A percentile compares a stretch with the other conserved stretches of the same genome.
Conservation (phyloP, 164 flowering plant genomes). For the Magnolia kwangsiensis region DNA sequence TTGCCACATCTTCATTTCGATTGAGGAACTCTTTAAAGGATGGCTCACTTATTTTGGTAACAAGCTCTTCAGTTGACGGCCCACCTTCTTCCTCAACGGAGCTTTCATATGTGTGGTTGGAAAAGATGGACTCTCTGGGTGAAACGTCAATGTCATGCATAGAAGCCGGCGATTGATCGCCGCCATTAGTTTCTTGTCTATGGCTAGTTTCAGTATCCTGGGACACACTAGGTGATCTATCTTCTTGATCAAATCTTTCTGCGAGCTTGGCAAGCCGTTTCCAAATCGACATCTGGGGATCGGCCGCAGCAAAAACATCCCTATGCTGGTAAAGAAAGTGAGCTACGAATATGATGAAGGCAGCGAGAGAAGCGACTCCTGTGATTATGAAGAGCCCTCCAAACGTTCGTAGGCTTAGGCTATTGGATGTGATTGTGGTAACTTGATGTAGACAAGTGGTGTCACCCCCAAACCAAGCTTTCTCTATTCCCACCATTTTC, state of each 20-base stretch:
- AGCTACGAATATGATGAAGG: neutral
- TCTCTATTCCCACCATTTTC: constrained; percentile 9
- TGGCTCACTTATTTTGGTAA: neutral
- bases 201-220: neutral
- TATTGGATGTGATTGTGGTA: neutral
- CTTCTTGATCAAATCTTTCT: constrained; percentile 1
- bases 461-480: constrained; percentile 9
- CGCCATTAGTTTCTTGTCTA: neutral
- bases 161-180: neutral
- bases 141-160: neutral
- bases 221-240: neutral
- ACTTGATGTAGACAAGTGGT: constrained; percentile 2
- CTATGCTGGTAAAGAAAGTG: neutral
- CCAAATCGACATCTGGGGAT: neutral
- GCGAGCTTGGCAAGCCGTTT: neutral
- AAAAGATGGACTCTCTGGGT: neutral
- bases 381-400: constrained; percentile 14
- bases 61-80: neutral
- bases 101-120: neutral
- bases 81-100: neutral
- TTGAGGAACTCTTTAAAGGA: neutral
- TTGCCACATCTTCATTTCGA: too few relatives aligned
- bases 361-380: neutral
- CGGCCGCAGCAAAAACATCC: neutral
- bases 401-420: constrained; percentile 11